Evolutionary conservation across 257 asterid genomes (phyloP).

Genomic region (Thymus mandschuricus): DNA sequence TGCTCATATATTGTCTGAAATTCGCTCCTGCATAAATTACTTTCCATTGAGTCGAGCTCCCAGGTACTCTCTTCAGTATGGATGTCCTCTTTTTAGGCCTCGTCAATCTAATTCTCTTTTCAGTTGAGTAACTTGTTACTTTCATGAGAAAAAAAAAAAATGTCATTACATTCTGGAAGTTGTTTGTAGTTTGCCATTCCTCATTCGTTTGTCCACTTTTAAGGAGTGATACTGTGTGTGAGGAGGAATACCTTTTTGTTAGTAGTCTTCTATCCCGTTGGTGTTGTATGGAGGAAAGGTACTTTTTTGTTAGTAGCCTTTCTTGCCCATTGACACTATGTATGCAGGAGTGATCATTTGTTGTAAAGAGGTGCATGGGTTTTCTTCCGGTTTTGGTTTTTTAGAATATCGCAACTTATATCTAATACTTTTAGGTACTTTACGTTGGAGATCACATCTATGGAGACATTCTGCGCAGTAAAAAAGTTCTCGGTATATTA

Average conservation of each 20-base stretch:
- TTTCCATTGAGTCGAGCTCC: conserved; percentile 90
- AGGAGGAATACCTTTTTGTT: conserved; percentile 5
- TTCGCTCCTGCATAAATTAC: conserved; percentile 69
- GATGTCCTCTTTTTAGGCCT: conserved; percentile 9
- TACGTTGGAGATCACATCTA: conserved; percentile 98
- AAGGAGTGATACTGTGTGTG: background rate
- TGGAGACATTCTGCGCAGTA: conserved; percentile 97
- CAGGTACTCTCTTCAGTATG: conserved; percentile 60
- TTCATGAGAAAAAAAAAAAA: background rate
- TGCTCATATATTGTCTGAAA: conserved; percentile 21
- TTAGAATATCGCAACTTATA: conserved; percentile 30
- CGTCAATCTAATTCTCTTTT: background rate
- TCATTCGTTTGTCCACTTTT: conserved; percentile 21
- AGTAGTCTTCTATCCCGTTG: conserved; percentile 1
- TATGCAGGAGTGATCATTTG: conserved; percentile 7
- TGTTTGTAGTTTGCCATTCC: background rate
- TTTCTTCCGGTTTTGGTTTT: conserved; percentile 26
- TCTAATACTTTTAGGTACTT: conserved; percentile 66
- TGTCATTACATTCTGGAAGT: conserved; percentile 3
- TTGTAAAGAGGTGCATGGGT: conserved; percentile 23
- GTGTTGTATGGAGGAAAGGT: background rate
- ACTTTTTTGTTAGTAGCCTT: conserved; percentile 1
- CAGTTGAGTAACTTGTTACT: background rate
- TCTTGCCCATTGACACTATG: conserved; percentile 3
- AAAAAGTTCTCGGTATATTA: conserved; percentile 83